A percentile compares a stretch with the other conserved stretches of the same genome.
Conservation (phyloP, 164 flowering plant species). For the Vitis amurensis region DNA sequence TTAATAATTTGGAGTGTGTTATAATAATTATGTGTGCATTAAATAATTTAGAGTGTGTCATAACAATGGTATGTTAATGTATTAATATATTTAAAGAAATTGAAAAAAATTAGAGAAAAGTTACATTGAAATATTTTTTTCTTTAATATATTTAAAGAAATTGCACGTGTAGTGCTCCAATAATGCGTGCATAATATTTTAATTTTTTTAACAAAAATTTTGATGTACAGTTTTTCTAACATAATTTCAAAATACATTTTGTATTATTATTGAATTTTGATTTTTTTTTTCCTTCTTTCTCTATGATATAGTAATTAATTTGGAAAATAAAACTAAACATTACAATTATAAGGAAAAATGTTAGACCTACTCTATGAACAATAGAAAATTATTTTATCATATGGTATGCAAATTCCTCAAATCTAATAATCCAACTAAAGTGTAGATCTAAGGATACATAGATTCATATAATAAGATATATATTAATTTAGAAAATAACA, state of each 20-base stretch:
- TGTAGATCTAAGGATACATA: conserved; percentile 53
- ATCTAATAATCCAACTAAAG: conserved; percentile 76
- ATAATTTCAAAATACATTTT: no score
- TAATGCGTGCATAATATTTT: no score
- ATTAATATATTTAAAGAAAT: no score
- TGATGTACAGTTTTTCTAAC: no score
- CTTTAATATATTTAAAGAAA: no score
- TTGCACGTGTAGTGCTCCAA: no score
- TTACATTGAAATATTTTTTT: no score
- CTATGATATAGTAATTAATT: conserved; percentile 65
- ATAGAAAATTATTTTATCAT: conserved; percentile 35
- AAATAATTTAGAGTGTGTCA: no score
- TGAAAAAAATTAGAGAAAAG: no score
- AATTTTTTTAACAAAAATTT: no score
- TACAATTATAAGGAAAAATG: conserved; percentile 85
- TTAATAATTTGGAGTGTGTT: conserved; percentile 52
- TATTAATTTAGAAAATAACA: no score
- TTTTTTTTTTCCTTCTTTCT: conserved; percentile 75
- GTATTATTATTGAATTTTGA: no score
- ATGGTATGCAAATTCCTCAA: conserved; percentile 86
- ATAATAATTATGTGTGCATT: conserved; percentile 8
- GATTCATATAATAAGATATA: background rate
- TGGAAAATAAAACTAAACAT: conserved; percentile 94
- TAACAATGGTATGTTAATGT: conserved; percentile 15
- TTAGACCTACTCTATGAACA: conserved; percentile 38